Evolutionary conservation across 768 basidiomycete species (phyloP), one percentile per base, ranked within the genome.

Genomic region (Amanita muscaria): DNA sequence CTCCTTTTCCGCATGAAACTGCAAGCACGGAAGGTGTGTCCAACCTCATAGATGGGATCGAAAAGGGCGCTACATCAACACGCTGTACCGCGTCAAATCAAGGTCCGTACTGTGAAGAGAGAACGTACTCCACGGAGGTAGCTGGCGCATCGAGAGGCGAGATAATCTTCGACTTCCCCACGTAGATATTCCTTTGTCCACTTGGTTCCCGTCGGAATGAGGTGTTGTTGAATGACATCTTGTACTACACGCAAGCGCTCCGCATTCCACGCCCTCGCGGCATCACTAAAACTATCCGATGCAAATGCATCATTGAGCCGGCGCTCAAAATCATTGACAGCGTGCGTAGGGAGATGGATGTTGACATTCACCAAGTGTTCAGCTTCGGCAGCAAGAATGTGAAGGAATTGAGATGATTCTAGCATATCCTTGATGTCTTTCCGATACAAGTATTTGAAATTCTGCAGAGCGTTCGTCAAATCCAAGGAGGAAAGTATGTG

Each of bases 1-100:
- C 92, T 29, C 96, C 96, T 64, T 88, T 84, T 29, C 96, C 96
- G 82, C 90, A 92, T 5, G 93, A 94, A 46, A 94, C 62, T 3
- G 93, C 88, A 32, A 99, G 73, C 16, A 98, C 90, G 16, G 82
- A 72, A 38, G 92, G 63, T 31, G 75, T 67, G 56, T 88, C 78
- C 42, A 71, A 64, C 45, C 77, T 79, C 66, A 86, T 77, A 5
- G 74, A 73, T 1, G 69, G 62, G 4, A 76, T 75, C 19, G 64
- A 58, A 54, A 77, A 92, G 1, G 93, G 88, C 5, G 83, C 84
- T 7, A 85, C 79, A 57, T 93, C 83, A 53, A 91, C 74, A 42
- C 88, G 78, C 92, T 96, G 37, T 15, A n/a, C 21, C 30, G 42
- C 19, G 19, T 43, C 49, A 41, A 21, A 18, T 40, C 49, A 38